A percentile compares a stretch with the other conserved stretches of the same genome.
phyloP scores from a whole-genome alignment of 129 eudicot species.

The Pittosporum tobira region DNA sequence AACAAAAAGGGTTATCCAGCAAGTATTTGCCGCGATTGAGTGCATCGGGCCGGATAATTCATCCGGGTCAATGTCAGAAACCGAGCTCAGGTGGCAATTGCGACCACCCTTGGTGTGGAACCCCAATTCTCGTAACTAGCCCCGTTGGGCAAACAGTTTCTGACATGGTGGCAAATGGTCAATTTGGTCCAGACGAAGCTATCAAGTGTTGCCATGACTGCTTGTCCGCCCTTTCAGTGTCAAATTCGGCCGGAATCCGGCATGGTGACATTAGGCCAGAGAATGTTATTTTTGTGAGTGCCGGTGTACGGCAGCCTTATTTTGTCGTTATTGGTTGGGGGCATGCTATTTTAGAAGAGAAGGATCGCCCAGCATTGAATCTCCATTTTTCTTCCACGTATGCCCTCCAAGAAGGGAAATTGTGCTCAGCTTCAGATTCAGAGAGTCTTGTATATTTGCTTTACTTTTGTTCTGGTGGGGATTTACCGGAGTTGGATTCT shows the following conservation, averaged over 20 bases:
- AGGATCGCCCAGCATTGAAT: conserved; percentile 92
- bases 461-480: conserved; percentile 69
- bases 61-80: conserved; percentile 65
- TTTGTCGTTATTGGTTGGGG: conserved; percentile 91
- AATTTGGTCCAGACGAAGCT: conserved; percentile 64
- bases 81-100: conserved; percentile 55
- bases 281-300: conserved; percentile 55
- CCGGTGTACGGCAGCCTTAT: conserved; percentile 39
- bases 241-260: conserved; percentile 65
- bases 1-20: conserved; percentile 77
- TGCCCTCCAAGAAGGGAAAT: conserved; percentile 92
- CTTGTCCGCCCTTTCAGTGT: conserved; percentile 74
- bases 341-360: conserved; percentile 84
- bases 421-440: conserved; percentile 95
- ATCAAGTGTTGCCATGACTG: conserved; percentile 93
- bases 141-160: conserved; percentile 80
- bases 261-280: conserved; percentile 95
- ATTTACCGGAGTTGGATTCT: conserved; percentile 78
- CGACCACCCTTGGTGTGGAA: conserved; percentile 83
- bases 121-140: conserved; percentile 72
- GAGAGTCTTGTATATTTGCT: conserved; percentile 90
- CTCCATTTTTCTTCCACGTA: conserved; percentile 91
- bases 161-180: conserved; percentile 54
- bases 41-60: conserved; percentile 75
- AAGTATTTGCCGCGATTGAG: conserved; percentile 63